These are phyloP conservation scores for Parietaria judaica DNA, from an alignment of 306 rosid species.

Conservation along the genomic window DNA sequence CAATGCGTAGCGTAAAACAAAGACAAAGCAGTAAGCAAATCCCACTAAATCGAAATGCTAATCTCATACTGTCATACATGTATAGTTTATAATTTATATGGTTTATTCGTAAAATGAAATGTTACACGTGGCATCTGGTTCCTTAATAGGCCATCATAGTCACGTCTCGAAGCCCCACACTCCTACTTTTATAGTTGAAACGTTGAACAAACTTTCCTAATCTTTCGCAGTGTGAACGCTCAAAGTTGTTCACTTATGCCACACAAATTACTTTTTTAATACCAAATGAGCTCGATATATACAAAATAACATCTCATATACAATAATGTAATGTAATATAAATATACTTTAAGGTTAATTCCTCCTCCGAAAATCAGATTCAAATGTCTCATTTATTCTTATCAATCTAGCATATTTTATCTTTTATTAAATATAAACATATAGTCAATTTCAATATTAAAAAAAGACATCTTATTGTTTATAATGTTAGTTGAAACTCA, in stretches of 20 bases:
- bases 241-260: not conserved
- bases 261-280: not conserved
- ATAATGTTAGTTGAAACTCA: too few relatives aligned
- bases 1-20: not conserved
- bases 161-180: not conserved
- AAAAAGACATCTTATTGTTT: not conserved
- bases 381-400: not conserved
- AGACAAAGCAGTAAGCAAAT: not conserved
- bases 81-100: too few relatives aligned
- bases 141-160: constrained; percentile 15
- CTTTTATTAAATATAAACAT: too few relatives aligned
- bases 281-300: too few relatives aligned
- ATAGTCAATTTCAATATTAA: not conserved
- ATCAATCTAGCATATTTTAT: not conserved
- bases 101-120: not conserved
- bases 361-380: too few relatives aligned
- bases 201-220: not conserved
- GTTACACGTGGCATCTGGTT: constrained; percentile 7
- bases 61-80: too few relatives aligned
- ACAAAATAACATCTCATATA: too few relatives aligned
- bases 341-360: too few relatives aligned
- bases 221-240: not conserved
- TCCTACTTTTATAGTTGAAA: constrained; percentile 11
- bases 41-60: too few relatives aligned
- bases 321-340: too few relatives aligned